Percentiles rank a stretch among this genome's conserved stretches.
These are phyloP conservation scores for Candida tunisiensis DNA, from an alignment of 1,139 yeast species.

Conservation along the genomic window DNA sequence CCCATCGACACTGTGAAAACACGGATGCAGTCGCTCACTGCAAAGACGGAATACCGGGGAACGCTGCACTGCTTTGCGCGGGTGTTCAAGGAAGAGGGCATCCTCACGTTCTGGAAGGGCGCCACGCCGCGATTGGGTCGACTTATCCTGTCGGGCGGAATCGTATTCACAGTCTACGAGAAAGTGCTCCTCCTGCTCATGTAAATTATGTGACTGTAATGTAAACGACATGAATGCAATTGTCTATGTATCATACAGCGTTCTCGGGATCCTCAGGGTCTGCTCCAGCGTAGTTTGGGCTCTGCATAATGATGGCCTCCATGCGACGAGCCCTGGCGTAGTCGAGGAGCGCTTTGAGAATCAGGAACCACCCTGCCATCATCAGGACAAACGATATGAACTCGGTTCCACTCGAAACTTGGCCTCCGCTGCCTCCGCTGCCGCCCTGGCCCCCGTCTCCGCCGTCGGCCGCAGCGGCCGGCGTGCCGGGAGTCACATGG, in stretches of 20 bases:
- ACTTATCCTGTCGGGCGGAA: conserved; percentile 84
- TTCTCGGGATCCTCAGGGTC: too few relatives aligned
- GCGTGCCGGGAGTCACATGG: conserved; percentile 24
- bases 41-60: conserved; percentile 50
- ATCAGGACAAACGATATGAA: conserved; percentile 39
- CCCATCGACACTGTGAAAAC: conserved; percentile 97
- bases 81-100: conserved; percentile 79
- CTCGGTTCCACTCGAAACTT: too few relatives aligned
- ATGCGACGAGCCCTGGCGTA: conserved; percentile 61
- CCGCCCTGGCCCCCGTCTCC: conserved; percentile 5
- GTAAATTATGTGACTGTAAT: too few relatives aligned
- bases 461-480: conserved; percentile 7
- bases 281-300: too few relatives aligned
- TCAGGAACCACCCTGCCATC: conserved; percentile 49
- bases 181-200: conserved; percentile 59
- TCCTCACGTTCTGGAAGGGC: conserved; percentile 91
- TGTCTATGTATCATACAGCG: too few relatives aligned
- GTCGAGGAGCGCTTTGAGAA: conserved; percentile 51
- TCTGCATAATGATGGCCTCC: conserved; percentile 57
- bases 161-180: conserved; percentile 88
- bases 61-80: conserved; percentile 70
- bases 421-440: conserved; percentile 3
- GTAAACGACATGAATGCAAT: too few relatives aligned
- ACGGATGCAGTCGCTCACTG: conserved; percentile 89
- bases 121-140: conserved; percentile 95